A percentile compares a stretch with the other conserved stretches of the same genome.
Evolutionary conservation across 805 yeast genomes (phyloP).

Genomic region (Kuraishia piskuri): DNA sequence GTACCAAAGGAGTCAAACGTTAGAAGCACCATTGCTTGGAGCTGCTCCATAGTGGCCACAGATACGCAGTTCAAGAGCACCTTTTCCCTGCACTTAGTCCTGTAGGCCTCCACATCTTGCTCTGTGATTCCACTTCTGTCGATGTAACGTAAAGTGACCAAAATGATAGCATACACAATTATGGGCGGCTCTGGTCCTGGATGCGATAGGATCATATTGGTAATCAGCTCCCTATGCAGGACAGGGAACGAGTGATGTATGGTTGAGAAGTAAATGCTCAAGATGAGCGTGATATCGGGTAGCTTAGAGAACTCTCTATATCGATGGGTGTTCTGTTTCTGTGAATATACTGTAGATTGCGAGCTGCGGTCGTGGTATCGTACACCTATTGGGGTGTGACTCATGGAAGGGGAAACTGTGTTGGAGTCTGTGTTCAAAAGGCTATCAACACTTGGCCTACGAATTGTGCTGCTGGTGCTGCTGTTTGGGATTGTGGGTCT

Average conservation of each 20-base stretch:
- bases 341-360: neutral
- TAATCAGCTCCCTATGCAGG: slow-evolving; percentile 3
- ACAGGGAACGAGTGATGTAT: slow-evolving; percentile 8
- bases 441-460: neutral
- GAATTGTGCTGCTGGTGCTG: neutral
- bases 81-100: slow-evolving; percentile 11
- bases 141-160: slow-evolving; percentile 11
- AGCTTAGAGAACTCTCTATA: slow-evolving; percentile 1
- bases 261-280: slow-evolving; percentile 4
- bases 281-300: neutral
- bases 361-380: neutral
- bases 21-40: slow-evolving; percentile 15
- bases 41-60: slow-evolving; percentile 14
- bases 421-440: neutral
- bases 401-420: neutral
- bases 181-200: neutral
- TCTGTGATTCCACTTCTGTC: neutral
- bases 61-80: slow-evolving; percentile 13
- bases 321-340: neutral
- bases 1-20: slow-evolving; percentile 17
- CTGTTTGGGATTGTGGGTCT: neutral
- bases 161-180: slow-evolving; percentile 10
- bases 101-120: slow-evolving; percentile 4
- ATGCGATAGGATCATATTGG: neutral
- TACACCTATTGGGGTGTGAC: neutral